These are phyloP conservation scores for Wallacemonas sp. DNA, from an alignment of 208 protist genomes.

Conservation along the genomic window DNA sequence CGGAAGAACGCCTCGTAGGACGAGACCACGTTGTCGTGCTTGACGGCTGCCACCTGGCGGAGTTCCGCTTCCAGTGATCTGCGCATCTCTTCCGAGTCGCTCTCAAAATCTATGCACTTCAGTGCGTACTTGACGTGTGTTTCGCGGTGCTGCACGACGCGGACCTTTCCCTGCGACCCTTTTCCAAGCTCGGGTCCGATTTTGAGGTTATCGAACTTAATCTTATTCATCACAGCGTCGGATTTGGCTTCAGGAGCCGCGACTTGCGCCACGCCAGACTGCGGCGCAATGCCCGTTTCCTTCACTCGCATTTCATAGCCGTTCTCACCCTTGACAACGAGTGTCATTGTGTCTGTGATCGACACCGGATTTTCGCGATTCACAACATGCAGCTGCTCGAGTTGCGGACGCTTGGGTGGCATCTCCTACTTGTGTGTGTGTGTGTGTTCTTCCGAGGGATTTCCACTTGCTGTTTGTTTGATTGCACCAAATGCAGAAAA, in stretches of 20 bases:
- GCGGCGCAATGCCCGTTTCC: conserved; percentile 70
- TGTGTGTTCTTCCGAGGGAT: not conserved
- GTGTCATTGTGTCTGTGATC: conserved; percentile 89
- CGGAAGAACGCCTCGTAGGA: conserved; percentile 92
- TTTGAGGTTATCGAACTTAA: conserved; percentile 86
- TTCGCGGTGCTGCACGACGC: conserved; percentile 71
- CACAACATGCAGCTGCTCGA: conserved; percentile 65
- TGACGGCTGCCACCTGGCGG: conserved; percentile 78
- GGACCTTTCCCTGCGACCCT: conserved; percentile 88
- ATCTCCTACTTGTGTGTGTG: conserved; percentile 23
- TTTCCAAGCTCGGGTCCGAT: conserved; percentile 79
- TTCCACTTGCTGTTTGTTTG: not conserved
- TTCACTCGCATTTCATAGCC: conserved; percentile 89
- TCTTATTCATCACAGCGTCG: conserved; percentile 72
- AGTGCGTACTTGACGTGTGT: conserved; percentile 84
- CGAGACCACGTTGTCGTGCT: conserved; percentile 87
- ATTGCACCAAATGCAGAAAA: too few species aligned
- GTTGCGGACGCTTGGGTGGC: conserved; percentile 79
- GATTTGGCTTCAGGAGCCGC: conserved; percentile 19
- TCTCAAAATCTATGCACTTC: conserved; percentile 82
- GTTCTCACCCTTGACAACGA: conserved; percentile 88
- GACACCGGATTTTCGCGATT: conserved; percentile 73
- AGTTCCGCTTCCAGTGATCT: conserved; percentile 76
- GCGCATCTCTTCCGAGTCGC: conserved; percentile 73
- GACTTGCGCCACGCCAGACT: conserved; percentile 15